phyloP scores from a whole-genome alignment of 495 filamentous ascomycete species.

The Patellaria atrata region DNA sequence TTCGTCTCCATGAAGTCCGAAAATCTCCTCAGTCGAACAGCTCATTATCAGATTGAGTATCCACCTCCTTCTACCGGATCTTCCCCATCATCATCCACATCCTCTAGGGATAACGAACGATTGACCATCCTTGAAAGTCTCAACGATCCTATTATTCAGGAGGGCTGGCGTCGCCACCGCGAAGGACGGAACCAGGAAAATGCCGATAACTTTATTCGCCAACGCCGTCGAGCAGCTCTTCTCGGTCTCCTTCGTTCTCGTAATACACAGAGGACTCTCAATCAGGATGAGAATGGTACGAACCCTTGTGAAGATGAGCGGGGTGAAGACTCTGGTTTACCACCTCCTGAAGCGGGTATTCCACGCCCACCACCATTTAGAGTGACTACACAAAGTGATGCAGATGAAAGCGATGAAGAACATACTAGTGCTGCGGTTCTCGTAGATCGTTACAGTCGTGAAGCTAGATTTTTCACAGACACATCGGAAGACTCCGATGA shows the following conservation, averaged over 20 bases:
- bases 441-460: conserved; percentile 24
- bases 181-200: conserved; percentile 1
- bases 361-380: conserved; percentile 28
- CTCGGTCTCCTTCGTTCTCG: no score
- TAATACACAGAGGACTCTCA: no score
- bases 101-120: conserved; percentile 6
- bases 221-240: no score
- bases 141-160: conserved; percentile 18
- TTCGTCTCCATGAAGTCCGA: conserved; percentile 76
- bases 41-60: conserved; percentile 64
- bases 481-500: conserved; percentile 20
- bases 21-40: conserved; percentile 58
- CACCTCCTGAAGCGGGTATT: no score
- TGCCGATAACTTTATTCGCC: no score
- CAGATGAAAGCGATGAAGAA: conserved; percentile 31
- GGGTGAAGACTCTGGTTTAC: no score
- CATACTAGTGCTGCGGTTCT: conserved; percentile 21
- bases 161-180: conserved; percentile 6
- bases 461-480: conserved; percentile 17
- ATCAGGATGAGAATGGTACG: no score
- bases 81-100: conserved; percentile 4
- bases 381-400: conserved; percentile 37
- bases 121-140: conserved; percentile 23
- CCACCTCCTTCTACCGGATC: conserved; percentile 4
- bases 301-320: no score